Evolutionary conservation across 192 early-diverging fungal species (phyloP), one percentile per base, ranked within the genome.

Genomic region (Mortierella claussenii): DNA sequence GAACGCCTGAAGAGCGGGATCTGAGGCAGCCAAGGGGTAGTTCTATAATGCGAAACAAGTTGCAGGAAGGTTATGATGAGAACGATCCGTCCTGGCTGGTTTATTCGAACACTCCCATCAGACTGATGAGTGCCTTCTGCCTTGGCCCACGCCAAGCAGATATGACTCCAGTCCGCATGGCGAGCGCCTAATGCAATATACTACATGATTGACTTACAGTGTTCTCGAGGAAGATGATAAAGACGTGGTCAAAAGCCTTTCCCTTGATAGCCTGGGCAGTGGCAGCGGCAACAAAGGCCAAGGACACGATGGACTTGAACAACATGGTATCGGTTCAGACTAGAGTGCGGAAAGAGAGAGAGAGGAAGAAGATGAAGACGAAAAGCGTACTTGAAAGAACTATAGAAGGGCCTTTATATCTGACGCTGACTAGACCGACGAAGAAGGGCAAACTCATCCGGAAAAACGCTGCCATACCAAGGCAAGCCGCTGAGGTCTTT

Each of bases 171-270:
- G n/a, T n/a, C n/a, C n/a, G n/a, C n/a, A n/a, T n/a, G n/a, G n/a
- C n/a, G n/a, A n/a, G n/a, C n/a, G n/a, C n/a, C n/a, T n/a, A n/a
- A n/a, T n/a, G n/a, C n/a, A n/a, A n/a, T n/a, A n/a, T n/a, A n/a
- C n/a, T n/a, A 20, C 8, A 0, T 55, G 18, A 17, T 20, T 8
- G 6, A n/a, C 51, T 34, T 60, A 69, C 66, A 33, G 69, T 74
- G 55, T 74, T 74, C 61, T 74, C 69, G 55, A 74, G 69, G 44
- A 65, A 74, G 61, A 65, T 17, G 37, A 74, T 65, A 33, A 74
- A 74, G 49, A 74, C 49, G 26, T 74, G 69, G 33, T 74, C 69
- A 40, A 74, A 74, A 28, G 45, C 57, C 53, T 61, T 69, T 26
- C 68, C 68, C 27, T 61, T 69, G 44, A 45, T 20, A 31, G 68